Evolutionary conservation across 2,329 filamentous ascomycete genomes (phyloP).

Genomic region (Diplodia corticola): DNA sequence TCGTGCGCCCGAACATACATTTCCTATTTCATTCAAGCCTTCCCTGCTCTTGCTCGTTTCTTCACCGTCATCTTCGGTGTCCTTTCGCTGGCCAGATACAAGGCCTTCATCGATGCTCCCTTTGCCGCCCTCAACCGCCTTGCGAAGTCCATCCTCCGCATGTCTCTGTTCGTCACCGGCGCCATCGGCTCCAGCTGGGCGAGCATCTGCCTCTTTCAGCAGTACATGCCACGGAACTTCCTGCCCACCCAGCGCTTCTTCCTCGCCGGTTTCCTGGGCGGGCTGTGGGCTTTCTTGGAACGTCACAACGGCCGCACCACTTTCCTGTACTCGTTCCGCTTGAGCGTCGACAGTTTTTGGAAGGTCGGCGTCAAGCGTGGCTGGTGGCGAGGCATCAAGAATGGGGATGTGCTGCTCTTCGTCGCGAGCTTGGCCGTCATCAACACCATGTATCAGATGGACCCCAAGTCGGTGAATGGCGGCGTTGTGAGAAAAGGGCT

Average conservation of each 20-base stretch:
- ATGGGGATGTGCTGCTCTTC: slow-evolving; percentile 83
- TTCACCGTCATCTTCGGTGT: slow-evolving; percentile 73
- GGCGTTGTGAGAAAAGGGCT: slow-evolving; percentile 68
- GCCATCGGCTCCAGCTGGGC: slow-evolving; percentile 87
- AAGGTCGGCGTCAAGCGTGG: slow-evolving; percentile 90
- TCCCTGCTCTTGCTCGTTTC: slow-evolving; percentile 75
- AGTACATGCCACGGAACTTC: slow-evolving; percentile 69
- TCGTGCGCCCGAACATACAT: slow-evolving; percentile 86
- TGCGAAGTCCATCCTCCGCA: slow-evolving; percentile 68
- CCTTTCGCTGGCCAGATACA: slow-evolving; percentile 69
- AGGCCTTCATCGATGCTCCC: slow-evolving; percentile 68
- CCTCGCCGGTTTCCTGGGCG: slow-evolving; percentile 80
- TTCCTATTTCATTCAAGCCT: slow-evolving; percentile 81
- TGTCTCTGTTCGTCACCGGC: slow-evolving; percentile 76
- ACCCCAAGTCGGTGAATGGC: slow-evolving; percentile 68
- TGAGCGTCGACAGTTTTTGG: slow-evolving; percentile 83
- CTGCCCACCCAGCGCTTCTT: slow-evolving; percentile 86
- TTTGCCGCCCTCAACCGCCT: slow-evolving; percentile 66
- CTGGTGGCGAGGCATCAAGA: slow-evolving; percentile 80
- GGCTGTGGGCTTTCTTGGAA: slow-evolving; percentile 81
- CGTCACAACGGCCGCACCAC: slow-evolving; percentile 59
- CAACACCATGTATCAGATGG: slow-evolving; percentile 73
- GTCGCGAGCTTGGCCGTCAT: slow-evolving; percentile 75
- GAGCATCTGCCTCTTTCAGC: slow-evolving; percentile 84
- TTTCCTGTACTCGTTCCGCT: slow-evolving; percentile 76